A percentile compares a stretch with the other conserved stretches of the same genome.
phyloP scores from a whole-genome alignment of 257 asterid species.

The Solanum chaucha region DNA sequence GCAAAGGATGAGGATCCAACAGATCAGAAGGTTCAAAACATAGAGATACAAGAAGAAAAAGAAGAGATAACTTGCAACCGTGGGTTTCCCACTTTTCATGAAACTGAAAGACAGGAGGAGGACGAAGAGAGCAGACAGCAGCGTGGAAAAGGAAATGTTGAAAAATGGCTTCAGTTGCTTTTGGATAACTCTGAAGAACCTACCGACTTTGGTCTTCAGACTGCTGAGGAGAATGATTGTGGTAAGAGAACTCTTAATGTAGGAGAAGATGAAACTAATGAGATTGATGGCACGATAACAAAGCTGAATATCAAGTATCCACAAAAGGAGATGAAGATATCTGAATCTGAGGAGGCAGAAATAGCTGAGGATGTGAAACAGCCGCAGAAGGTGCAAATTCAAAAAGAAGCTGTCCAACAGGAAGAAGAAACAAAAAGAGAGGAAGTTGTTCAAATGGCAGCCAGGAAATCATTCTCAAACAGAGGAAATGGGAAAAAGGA shows the following conservation, averaged over 20 bases:
- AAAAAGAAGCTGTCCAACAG: not conserved
- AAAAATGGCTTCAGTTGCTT: slow-evolving; percentile 83
- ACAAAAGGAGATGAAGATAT: slow-evolving; percentile 19
- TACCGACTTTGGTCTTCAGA: slow-evolving; percentile 9
- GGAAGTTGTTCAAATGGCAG: slow-evolving; percentile 9
- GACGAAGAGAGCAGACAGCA: slow-evolving; percentile 63
- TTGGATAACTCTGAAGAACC: slow-evolving; percentile 40
- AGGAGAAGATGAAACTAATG: slow-evolving; percentile 10
- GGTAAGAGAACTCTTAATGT: not conserved
- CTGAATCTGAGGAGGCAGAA: slow-evolving; percentile 17
- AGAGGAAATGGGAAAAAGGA: slow-evolving; percentile 13
- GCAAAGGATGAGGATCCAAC: slow-evolving; percentile 18
- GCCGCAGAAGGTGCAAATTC: slow-evolving; percentile 3
- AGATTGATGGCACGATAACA: slow-evolving; percentile 28
- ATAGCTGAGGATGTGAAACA: slow-evolving; percentile 1
- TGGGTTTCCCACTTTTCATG: slow-evolving; percentile 40
- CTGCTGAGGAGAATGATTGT: slow-evolving; percentile 4
- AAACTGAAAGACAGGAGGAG: slow-evolving; percentile 50
- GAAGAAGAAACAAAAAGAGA: slow-evolving; percentile 9
- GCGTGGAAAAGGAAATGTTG: slow-evolving; percentile 88
- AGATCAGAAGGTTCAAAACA: slow-evolving; percentile 34
- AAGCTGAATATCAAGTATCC: slow-evolving; percentile 49
- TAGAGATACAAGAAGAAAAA: slow-evolving; percentile 25
- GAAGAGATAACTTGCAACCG: slow-evolving; percentile 30
- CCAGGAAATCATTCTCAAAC: slow-evolving; percentile 13